Percentiles rank a stretch among this genome's conserved stretches.
phyloP scores from a whole-genome alignment of 768 basidiomycete genomes.

The Boletus edulis region DNA sequence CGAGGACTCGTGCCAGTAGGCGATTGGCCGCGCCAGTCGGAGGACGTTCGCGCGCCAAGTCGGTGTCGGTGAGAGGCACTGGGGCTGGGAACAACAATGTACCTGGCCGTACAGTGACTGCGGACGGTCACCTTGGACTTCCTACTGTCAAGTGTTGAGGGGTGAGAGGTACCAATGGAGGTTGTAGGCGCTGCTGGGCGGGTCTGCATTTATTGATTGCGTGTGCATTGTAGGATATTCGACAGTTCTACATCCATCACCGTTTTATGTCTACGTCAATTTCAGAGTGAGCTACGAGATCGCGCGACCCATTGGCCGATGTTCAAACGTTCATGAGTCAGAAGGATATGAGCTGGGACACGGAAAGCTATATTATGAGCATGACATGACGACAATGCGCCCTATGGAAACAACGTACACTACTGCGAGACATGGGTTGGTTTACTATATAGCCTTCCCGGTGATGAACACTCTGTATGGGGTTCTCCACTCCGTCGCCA shows the following conservation, averaged over 20 bases:
- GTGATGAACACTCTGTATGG: no score
- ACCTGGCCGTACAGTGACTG: not conserved
- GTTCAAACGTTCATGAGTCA: no score
- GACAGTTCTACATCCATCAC: not conserved
- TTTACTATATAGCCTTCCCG: no score
- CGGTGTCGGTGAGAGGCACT: not conserved
- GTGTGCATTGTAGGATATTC: not conserved
- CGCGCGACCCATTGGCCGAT: no score
- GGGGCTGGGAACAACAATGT: not conserved
- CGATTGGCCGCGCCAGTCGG: not conserved
- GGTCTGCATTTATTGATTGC: not conserved
- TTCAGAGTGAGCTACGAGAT: no score
- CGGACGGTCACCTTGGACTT: not conserved
- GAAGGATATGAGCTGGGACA: no score
- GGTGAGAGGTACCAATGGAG: not conserved
- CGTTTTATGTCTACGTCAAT: not conserved
- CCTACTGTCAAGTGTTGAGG: not conserved
- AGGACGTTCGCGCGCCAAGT: constrained; percentile 4
- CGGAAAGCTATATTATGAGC: no score
- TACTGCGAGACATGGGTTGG: not conserved
- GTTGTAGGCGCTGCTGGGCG: not conserved
- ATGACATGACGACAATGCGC: no score
- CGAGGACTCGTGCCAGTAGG: constrained; percentile 3
- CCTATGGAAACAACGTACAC: no score
- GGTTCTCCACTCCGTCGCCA: not conserved